Evolutionary conservation across 169 alveolate species (phyloP), one percentile per base, ranked within the genome.

Genomic region (Plasmodium vinckei): DNA sequence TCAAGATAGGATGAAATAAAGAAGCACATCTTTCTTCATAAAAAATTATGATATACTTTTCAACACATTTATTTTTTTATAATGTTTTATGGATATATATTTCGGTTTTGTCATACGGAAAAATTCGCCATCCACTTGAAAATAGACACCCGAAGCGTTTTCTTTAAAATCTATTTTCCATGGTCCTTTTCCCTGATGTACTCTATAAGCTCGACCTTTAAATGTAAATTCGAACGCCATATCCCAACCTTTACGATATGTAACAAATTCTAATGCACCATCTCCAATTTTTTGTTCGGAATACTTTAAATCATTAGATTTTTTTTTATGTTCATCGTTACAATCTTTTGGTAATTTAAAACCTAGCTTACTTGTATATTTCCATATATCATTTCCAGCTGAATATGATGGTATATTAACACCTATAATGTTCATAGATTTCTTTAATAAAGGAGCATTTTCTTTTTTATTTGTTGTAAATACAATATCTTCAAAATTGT

Each of bases 171-270:
- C 42, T 21, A 95, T 75, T 87, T 93, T 92, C 96, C 96, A 95
- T 15, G 97, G 97, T 5, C 97, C 97, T 10, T 25, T 3, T 25
- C 97, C 96, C 47, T 91, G 94, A 72, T 94, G 95, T 15, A 95
- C 77, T 39, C 97, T 77, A 42, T 89, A 70, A 17, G 96, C 96
- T 42, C 87, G 88, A 6, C 95, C 95, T 12, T 60, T 33, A 13
- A 91, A 49, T 23, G 94, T 61, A 77, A 82, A 91, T 63, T 69
- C 87, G 44, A 87, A 47, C 27, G 79, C 89, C 21, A 61, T 84
- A 51, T 70, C 94, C 73, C 68, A 61, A 77, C 82, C 91, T 92
- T 79, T 67, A 46, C 47, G 92, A 87, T 54, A 88, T 17, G 51
- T 89, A 67, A 46, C 93, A 51, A 60, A 87, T 49, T 94, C 95